Evolutionary conservation across 1,284 basidiomycete species (phyloP), one percentile per base, ranked within the genome.

Genomic region (Ganoderma lucidum): DNA sequence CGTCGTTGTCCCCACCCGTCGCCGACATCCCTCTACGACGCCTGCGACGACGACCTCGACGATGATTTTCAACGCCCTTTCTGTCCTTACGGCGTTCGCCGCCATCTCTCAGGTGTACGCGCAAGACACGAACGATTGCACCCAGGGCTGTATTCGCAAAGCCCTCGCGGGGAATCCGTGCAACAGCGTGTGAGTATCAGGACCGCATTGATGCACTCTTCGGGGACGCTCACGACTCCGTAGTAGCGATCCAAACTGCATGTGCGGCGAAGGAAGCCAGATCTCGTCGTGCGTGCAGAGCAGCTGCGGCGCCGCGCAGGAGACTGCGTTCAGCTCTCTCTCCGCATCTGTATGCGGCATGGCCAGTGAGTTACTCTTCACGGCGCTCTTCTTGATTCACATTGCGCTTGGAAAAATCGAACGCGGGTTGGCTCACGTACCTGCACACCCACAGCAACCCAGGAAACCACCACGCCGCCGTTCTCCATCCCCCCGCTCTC

Each of bases 191-290:
- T 53, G 32, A 32, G 62, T 44, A 62, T 62, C 35, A 3, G 28
- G 23, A 62, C 10, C 2, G 23, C 23, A 9, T 14, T 51, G 23
- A 28, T 12, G 23, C 48, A 28, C 23, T 28, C 12, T 28, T 56
- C 53, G 6, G 17, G 15, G 15, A 56, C 53, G 30, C 53, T 56
- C 2, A 56, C 15, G 53, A 32, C 28, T 2, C 32, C 28, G 15
- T 10, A 63, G 62, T 8, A 35, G 3, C 35, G 62, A 63, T 35
- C 62, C 62, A 12, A 63, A 53, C 62, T 63, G 62, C 62, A 32
- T 63, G n/a, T 63, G 62, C n/a, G 62, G 62, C 32, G 62, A 63
- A 51, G 62, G 62, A 10, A 53, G 39, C 17, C 42, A 62, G 17
- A 35, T 62, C 42, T 28, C 61, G 17, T 42, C 39, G 4, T 62